These are phyloP conservation scores for Eremothecium gossypii DNA, from an alignment of 1,139 yeast genomes.

Conservation along the genomic window DNA sequence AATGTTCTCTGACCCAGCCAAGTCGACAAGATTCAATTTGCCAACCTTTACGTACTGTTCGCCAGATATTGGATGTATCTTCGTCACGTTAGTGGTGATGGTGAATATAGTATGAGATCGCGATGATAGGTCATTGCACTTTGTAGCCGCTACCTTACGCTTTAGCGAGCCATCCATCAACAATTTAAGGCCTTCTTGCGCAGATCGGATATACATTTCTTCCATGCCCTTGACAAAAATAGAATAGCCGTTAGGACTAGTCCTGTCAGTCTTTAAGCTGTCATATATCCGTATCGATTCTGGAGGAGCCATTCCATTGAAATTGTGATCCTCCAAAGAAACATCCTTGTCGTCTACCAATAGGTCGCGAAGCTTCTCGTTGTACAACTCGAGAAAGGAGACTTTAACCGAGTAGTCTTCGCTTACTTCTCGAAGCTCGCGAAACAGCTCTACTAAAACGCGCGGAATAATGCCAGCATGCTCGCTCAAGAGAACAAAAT, in stretches of 20 bases:
- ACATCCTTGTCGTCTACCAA: conserved; percentile 28
- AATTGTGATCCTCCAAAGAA: not conserved
- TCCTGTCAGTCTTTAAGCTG: conserved; percentile 25
- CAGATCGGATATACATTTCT: conserved; percentile 35
- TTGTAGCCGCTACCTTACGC: conserved; percentile 60
- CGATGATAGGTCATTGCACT: conserved; percentile 61
- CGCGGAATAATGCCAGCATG: conserved; percentile 68
- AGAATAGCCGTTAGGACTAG: conserved; percentile 12
- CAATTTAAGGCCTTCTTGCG: conserved; percentile 35
- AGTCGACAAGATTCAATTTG: conserved; percentile 71
- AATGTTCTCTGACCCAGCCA: conserved; percentile 85
- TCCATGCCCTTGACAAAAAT: conserved; percentile 42
- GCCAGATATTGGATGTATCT: conserved; percentile 32
- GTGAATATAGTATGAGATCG: conserved; percentile 72
- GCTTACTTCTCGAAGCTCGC: conserved; percentile 31
- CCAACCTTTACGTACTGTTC: conserved; percentile 41
- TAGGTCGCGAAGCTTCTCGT: conserved; percentile 62
- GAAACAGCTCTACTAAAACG: conserved; percentile 44
- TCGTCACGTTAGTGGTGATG: conserved; percentile 43
- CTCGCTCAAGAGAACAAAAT: conserved; percentile 23
- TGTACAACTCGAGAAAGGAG: conserved; percentile 65
- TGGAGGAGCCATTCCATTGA: conserved; percentile 17
- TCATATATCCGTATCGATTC: conserved; percentile 38
- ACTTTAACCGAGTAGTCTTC: conserved; percentile 55
- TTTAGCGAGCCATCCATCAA: conserved; percentile 43